Evolutionary conservation across 1,284 basidiomycete genomes (phyloP), one percentile per base, ranked within the genome.

Genomic region (Naganishia sp.): DNA sequence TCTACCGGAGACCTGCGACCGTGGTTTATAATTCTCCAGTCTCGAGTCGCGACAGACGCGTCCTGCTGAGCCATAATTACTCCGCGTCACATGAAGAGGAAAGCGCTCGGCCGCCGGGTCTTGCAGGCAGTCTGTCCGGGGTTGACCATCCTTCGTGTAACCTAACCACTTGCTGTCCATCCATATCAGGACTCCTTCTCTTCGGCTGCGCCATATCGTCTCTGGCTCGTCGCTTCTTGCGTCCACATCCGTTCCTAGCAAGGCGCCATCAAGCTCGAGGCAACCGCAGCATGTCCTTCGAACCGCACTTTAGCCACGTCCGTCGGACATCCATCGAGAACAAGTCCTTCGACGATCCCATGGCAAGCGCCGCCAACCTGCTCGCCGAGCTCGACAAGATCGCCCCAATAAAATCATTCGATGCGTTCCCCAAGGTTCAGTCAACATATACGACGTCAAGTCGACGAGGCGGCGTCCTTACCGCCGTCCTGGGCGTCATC

Each of bases 401-500:
- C 25, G 78, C 77, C 0, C 78, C 79, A 3, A 74, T 81, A 50
- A 77, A 78, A 69, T 73, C 74, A 64, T 81, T 81, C 69, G 79
- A 81, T 81, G 91, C 92, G 0, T 93, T 93, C 74, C 90, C 91
- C 55, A 94, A 96, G 79, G 82, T 94, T 6, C 90, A 92, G 31
- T 85, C 90, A 15, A 88, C 90, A 0, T 98, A 97, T 84, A 92
- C 89, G 72, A 80, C 88, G 25, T 87, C 89, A 65, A 92, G 93
- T 2, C 87, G 90, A 70, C 86, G 89, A 21, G 89, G 95, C 54
- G 95, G 95, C 0, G 85, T 95, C 74, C 81, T 95, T 74, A 98
- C 95, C 6, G 75, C 96, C 69, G 82, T 94, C 61, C 87, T 97
- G 28, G 82, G 83, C 2, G 68, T 90, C 18, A 73, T 92, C 53